Evolutionary conservation across 192 early-diverging fungal genomes (phyloP), one percentile per base, ranked within the genome.

Genomic region (Phycomyces blakesleeanus): DNA sequence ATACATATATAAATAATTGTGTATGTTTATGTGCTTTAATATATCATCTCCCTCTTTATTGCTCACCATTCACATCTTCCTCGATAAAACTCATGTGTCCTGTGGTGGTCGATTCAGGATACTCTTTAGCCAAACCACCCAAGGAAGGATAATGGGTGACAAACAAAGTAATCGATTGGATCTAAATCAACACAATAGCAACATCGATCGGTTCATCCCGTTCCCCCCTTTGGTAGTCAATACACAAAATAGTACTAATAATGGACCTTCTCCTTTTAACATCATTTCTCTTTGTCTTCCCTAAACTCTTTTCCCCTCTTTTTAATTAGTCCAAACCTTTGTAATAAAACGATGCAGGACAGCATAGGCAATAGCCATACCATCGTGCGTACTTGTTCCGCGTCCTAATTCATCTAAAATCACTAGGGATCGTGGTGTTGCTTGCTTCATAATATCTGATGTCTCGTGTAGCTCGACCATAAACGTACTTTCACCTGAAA

Each of bases 321-420:
- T 16, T 92, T 89, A 74, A 99, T 98, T 21, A 99, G 64, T 4
- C 92, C 94, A 34, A 97, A 70, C 62, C 96, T 96, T 16, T 91
- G 87, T 84, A 16, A 90, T 84, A n/a, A 99, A 74, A 22, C 91
- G 82, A 59, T 96, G 91, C 10, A 99, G 77, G 3, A 95, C 94
- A 3, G 91, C 79, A 76, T 87, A 95, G 0, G 98, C 98, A 62
- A 99, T 95, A 4, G 98, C 92, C 70, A 93, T 89, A 34, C 97
- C 98, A 74, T 99, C 96, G 78, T 91, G 92, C 0, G 98, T 99
- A 64, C 85, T 89, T 3, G 98, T 99, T 5, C 96, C 98, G 29
- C 98, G 84, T 59, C 98, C 98, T 20, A 99, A 83, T 81, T 99
- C 96, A 75, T 99, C 98, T 42, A 99, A 73, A 64, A 98, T 94